phyloP scores from a whole-genome alignment of 495 filamentous ascomycete species.

The Pyrenula massariospora region DNA sequence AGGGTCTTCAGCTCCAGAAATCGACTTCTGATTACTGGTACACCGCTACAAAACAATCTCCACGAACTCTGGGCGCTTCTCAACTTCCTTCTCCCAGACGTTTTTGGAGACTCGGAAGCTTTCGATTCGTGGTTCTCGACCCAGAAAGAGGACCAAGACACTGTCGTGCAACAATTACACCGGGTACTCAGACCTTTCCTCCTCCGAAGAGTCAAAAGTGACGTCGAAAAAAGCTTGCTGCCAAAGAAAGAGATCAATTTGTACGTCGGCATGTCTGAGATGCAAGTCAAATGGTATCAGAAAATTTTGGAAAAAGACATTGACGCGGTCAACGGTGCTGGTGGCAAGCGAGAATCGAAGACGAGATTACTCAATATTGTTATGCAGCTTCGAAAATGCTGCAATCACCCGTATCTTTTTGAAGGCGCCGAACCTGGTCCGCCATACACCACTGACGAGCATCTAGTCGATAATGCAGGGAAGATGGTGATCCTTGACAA shows the following conservation, averaged over 20 bases:
- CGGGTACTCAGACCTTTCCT: slow-evolving; percentile 88
- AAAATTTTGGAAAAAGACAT: slow-evolving; percentile 99
- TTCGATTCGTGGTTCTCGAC: slow-evolving; percentile 97
- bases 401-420: slow-evolving; percentile 97
- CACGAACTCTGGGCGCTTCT: slow-evolving; percentile 99
- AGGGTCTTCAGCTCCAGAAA: slow-evolving; percentile 95
- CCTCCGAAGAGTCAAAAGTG: slow-evolving; percentile 90
- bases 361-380: slow-evolving; percentile 98
- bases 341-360: slow-evolving; percentile 95
- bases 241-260: slow-evolving; percentile 97
- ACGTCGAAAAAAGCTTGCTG: slow-evolving; percentile 95
- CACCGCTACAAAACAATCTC: slow-evolving; percentile 94
- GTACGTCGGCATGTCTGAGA: slow-evolving; percentile 96
- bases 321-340: slow-evolving; percentile 94
- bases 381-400: slow-evolving; percentile 98
- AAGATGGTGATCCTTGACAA: slow-evolving; percentile 98
- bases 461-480: slow-evolving; percentile 83
- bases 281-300: slow-evolving; percentile 99
- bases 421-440: slow-evolving; percentile 96
- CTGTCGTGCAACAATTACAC: slow-evolving; percentile 94
- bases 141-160: slow-evolving; percentile 82
- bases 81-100: slow-evolving; percentile 94
- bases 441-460: slow-evolving; percentile 96
- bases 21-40: slow-evolving; percentile 90
- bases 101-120: slow-evolving; percentile 94